Percentiles rank a stretch among this genome's conserved stretches.
These are phyloP conservation scores for Dothiorella sarmentorum DNA, from an alignment of 2,329 filamentous ascomycete species.

Conservation along the genomic window DNA sequence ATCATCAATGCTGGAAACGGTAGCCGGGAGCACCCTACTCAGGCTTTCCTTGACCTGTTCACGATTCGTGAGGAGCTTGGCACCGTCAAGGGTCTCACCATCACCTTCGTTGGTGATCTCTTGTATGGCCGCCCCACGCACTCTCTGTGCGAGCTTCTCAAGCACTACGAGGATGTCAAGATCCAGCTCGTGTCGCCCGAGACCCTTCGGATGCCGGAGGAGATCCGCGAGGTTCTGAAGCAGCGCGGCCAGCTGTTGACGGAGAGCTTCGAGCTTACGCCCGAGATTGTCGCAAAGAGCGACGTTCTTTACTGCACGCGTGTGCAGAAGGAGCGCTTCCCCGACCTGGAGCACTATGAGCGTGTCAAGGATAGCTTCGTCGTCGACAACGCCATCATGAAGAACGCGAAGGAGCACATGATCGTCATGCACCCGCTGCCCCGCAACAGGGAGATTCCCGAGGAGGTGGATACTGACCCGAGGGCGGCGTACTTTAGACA, in stretches of 20 bases:
- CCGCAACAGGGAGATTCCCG: constrained; percentile 85
- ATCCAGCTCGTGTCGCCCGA: constrained; percentile 88
- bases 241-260: constrained; percentile 70
- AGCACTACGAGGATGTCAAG: constrained; percentile 83
- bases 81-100: constrained; percentile 89
- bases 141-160: constrained; percentile 88
- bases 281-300: constrained; percentile 78
- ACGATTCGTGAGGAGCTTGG: constrained; percentile 97
- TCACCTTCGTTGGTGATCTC: constrained; percentile 93
- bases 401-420: constrained; percentile 88
- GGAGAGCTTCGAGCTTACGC: constrained; percentile 75
- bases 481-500: constrained; percentile 98
- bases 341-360: constrained; percentile 77
- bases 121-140: constrained; percentile 92
- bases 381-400: constrained; percentile 85
- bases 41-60: constrained; percentile 96
- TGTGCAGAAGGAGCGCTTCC: constrained; percentile 94
- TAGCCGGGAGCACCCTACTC: constrained; percentile 91
- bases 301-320: constrained; percentile 97
- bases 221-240: constrained; percentile 69
- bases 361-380: constrained; percentile 82
- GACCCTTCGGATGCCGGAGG: constrained; percentile 70
- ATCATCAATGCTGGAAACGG: constrained; percentile 98
- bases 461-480: constrained; percentile 97
- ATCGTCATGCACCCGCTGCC: constrained; percentile 94